Conservation (phyloP, 345 rosid genomes). For the Eucalyptus polybractea region DNA sequence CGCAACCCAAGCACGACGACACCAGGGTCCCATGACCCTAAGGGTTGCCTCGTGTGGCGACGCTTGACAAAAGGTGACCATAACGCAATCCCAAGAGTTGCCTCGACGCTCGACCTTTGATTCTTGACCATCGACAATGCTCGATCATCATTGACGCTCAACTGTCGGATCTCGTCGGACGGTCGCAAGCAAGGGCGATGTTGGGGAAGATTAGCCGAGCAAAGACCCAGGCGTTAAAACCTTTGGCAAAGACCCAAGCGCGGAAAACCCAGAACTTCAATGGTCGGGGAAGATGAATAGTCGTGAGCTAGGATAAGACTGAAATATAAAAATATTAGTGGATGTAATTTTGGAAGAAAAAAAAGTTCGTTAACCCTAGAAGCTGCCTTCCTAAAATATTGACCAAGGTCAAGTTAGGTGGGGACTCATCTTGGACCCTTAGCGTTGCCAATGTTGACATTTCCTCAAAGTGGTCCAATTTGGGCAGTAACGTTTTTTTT, state of each 20-base stretch:
- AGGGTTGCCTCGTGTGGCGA: neutral
- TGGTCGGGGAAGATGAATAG: neutral
- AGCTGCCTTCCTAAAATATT: no score
- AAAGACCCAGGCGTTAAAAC: no score
- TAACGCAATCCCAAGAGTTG: neutral
- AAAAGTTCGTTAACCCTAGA: no score
- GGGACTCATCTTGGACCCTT: no score
- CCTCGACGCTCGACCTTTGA: neutral
- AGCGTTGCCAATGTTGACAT: no score
- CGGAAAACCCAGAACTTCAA: neutral
- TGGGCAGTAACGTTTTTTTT: no score
- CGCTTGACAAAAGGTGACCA: neutral
- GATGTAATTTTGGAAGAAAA: no score
- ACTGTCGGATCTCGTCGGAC: rapidly evolving
- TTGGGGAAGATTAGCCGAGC: neutral
- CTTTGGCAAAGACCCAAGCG: neutral
- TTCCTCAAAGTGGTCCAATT: neutral
- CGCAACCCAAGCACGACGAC: rapidly evolving
- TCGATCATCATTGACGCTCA: rapidly evolving
- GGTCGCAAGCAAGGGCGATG: neutral
- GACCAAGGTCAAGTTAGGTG: no score
- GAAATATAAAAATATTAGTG: no score
- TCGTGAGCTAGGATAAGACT: neutral
- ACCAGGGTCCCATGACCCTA: rapidly evolving
- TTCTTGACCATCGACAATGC: neutral